phyloP scores from a whole-genome alignment of 768 basidiomycete species.

The Panus rudis region DNA sequence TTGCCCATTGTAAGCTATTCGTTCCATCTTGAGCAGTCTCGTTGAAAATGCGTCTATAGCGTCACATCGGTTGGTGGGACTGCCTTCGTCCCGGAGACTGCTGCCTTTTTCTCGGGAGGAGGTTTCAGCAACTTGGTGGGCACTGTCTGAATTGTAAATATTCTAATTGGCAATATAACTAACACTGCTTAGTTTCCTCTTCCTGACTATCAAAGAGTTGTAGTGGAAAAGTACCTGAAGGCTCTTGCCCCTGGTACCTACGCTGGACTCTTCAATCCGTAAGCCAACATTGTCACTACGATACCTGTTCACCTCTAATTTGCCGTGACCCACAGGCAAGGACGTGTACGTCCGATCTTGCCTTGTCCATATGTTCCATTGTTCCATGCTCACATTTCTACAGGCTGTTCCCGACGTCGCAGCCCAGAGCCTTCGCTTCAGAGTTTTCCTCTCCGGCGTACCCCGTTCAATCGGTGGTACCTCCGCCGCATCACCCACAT shows the following conservation, averaged over 20 bases:
- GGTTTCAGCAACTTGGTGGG: slow-evolving; percentile 61
- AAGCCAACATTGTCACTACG: slow-evolving; percentile 13
- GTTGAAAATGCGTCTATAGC: slow-evolving; percentile 25
- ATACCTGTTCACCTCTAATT: neutral
- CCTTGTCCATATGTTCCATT: no score
- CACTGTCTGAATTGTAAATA: neutral
- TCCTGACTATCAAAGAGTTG: slow-evolving; percentile 43
- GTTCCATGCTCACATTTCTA: neutral
- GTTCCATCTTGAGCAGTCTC: neutral
- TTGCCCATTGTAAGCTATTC: slow-evolving; percentile 20
- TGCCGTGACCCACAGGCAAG: neutral
- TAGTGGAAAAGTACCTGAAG: slow-evolving; percentile 35
- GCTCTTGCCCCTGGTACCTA: slow-evolving; percentile 39
- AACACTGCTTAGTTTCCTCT: slow-evolving; percentile 34
- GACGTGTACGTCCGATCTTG: no score
- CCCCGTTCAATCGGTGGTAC: slow-evolving; percentile 44
- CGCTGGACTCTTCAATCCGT: slow-evolving; percentile 50
- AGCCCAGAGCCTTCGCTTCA: slow-evolving; percentile 47
- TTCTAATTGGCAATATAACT: neutral
- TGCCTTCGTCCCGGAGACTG: slow-evolving; percentile 44
- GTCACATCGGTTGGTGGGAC: slow-evolving; percentile 66
- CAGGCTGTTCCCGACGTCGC: slow-evolving; percentile 63
- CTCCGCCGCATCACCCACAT: slow-evolving; percentile 54
- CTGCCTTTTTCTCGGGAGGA: slow-evolving; percentile 53
- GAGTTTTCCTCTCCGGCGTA: slow-evolving; percentile 37